Evolutionary conservation across 352 stramenopile species (phyloP).

Genomic region (Phytophthora tubulina): DNA sequence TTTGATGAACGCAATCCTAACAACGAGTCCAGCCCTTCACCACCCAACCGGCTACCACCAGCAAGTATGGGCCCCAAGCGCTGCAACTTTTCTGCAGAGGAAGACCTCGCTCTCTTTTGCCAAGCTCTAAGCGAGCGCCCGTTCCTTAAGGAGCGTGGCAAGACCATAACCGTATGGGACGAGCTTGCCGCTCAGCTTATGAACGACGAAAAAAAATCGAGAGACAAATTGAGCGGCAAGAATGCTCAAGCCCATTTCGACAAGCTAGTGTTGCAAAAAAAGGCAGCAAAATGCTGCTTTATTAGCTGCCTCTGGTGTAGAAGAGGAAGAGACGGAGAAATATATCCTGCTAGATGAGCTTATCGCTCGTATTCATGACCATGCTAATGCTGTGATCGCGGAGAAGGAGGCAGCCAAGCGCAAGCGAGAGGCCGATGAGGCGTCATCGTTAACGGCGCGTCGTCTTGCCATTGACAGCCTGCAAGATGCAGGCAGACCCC

Average conservation of each 20-base stretch:
- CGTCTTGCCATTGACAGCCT: not conserved
- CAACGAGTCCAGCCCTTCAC: too few species aligned
- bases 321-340: slow-evolving; percentile 19
- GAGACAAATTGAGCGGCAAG: not conserved
- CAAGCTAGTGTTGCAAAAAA: slow-evolving; percentile 13
- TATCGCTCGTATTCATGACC: slow-evolving; percentile 16
- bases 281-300: slow-evolving; percentile 1
- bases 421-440: not conserved
- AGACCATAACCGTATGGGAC: too few species aligned
- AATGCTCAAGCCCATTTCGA: slow-evolving; percentile 16
- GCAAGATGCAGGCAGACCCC: not conserved
- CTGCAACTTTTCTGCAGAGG: too few species aligned
- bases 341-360: slow-evolving; percentile 13
- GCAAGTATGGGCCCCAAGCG: too few species aligned
- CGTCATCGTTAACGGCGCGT: not conserved
- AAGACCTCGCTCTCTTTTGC: too few species aligned
- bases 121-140: too few species aligned
- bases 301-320: slow-evolving; percentile 12
- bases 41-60: too few species aligned
- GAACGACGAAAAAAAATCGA: too few species aligned
- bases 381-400: not conserved
- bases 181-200: too few species aligned
- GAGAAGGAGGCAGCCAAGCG: not conserved
- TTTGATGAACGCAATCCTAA: too few species aligned
- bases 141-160: too few species aligned